Evolutionary conservation across 1,284 basidiomycete species (phyloP), one percentile per base, ranked within the genome.

Genomic region (Austroboletus novae-zelandiae): DNA sequence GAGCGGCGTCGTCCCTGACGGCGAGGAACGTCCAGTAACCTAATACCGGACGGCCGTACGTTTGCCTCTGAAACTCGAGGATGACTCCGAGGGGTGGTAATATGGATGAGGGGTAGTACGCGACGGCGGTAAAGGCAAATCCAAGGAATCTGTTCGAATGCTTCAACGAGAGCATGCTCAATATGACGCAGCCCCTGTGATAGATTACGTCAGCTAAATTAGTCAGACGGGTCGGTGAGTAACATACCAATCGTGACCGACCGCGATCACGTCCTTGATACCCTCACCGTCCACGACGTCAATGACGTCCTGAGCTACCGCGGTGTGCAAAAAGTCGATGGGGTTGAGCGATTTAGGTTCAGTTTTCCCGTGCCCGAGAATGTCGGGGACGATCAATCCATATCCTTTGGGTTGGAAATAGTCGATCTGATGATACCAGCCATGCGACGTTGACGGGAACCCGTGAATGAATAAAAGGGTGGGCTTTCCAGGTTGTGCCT

Each of bases 321-420:
- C 62, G 39, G 69, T 74, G 18, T 66, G 66, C 29, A 67, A 57
- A 57, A 79, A 81, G n/a, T 61, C 57, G 6, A 57, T 56, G 3
- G 69, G 58, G 14, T 72, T 65, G 0, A 51, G 56, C 4, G 78
- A 72, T 61, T 78, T 79, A 52, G 66, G 74, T 40, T 62, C 73
- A 8, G 77, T 78, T 15, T 61, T 71, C 13, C 77, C 78, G 30
- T 72, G 74, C 10, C 78, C 80, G 11, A 80, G 67, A 61, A 76
- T 69, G 58, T 80, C 76, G 1, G 77, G 79, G 9, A 73, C 75
- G 50, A 81, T 59, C 27, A 80, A 48, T 14, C 77, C 71, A 45
- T 73, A 80, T 18, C 79, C 80, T 36, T 61, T 64, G 23, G 63
- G 56, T 35, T 68, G 55, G 62, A 80, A 78, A 55, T 70, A 71